A percentile compares a stretch with the other conserved stretches of the same genome.
phyloP scores from a whole-genome alignment of 1,284 basidiomycete species.

The Apiotrichum domesticum region DNA sequence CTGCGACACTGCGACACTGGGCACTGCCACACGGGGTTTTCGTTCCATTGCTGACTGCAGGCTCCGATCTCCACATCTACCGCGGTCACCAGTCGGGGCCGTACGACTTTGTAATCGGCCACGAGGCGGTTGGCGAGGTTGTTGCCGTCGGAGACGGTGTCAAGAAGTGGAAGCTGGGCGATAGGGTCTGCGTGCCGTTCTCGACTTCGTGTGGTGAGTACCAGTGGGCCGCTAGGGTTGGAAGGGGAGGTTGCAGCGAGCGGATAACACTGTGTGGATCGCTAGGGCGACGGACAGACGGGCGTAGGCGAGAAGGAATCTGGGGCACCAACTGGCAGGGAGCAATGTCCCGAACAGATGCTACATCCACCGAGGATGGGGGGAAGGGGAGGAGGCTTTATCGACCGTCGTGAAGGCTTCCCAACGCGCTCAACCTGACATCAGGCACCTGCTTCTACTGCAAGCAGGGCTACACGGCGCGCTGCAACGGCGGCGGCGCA shows the following conservation, averaged over 20 bases:
- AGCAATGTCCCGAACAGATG: no score
- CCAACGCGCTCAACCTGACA: neutral
- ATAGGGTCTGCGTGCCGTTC: constrained; percentile 82
- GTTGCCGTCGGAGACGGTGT: constrained; percentile 65
- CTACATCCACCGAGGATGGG: no score
- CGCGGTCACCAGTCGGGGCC: constrained; percentile 52
- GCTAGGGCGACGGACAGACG: no score
- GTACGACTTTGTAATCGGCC: constrained; percentile 52
- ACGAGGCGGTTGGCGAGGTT: constrained; percentile 77
- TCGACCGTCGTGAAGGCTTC: no score
- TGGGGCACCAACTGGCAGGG: no score
- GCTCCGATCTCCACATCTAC: constrained; percentile 76
- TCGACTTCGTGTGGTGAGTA: constrained; percentile 73
- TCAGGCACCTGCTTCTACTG: constrained; percentile 53
- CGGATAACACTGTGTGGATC: no score
- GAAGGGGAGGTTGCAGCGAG: no score
- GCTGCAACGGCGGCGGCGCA: constrained; percentile 54
- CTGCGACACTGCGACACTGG: no score
- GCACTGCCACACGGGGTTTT: no score
- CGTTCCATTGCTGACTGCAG: constrained; percentile 48
- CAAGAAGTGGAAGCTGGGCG: constrained; percentile 62
- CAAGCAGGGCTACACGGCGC: constrained; percentile 64
- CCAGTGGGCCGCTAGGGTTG: no score
- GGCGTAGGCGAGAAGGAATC: no score
- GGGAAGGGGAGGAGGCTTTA: no score